These are phyloP conservation scores for Nigrospora osmanthi DNA, from an alignment of 2,329 filamentous ascomycete genomes.

Conservation along the genomic window DNA sequence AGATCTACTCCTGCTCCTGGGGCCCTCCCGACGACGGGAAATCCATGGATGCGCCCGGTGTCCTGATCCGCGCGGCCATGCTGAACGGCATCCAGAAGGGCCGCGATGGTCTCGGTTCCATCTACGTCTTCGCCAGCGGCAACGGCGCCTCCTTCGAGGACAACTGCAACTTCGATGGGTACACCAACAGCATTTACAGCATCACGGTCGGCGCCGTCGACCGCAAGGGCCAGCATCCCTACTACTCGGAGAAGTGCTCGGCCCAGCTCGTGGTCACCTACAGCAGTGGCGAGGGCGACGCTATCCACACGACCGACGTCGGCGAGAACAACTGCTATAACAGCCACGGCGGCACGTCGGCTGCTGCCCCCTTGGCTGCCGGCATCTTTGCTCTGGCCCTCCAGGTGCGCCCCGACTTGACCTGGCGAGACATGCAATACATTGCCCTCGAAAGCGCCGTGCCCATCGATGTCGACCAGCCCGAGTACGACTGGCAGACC, in stretches of 20 bases:
- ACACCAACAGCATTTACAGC: slow-evolving; percentile 99
- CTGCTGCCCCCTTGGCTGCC: slow-evolving; percentile 85
- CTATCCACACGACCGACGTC: slow-evolving; percentile 96
- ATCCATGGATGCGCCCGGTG: slow-evolving; percentile 88
- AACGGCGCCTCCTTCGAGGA: slow-evolving; percentile 84
- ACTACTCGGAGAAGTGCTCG: slow-evolving; percentile 94
- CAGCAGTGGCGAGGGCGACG: slow-evolving; percentile 80
- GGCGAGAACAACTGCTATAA: slow-evolving; percentile 72
- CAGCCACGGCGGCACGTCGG: slow-evolving; percentile 89
- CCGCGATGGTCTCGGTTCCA: slow-evolving; percentile 72
- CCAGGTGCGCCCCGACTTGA: slow-evolving; percentile 75
- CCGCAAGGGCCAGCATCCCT: slow-evolving; percentile 77
- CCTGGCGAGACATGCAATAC: slow-evolving; percentile 93
- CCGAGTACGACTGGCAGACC: slow-evolving; percentile 62
- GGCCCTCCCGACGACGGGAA: slow-evolving; percentile 88
- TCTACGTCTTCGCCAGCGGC: slow-evolving; percentile 94
- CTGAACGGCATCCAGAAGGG: slow-evolving; percentile 87
- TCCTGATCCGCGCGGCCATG: slow-evolving; percentile 85
- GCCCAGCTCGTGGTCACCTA: slow-evolving; percentile 95
- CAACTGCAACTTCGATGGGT: slow-evolving; percentile 99
- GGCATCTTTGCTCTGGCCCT: slow-evolving; percentile 88
- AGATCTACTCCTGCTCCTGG: slow-evolving; percentile 99
- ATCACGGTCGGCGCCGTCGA: slow-evolving; percentile 94
- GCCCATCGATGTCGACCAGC: slow-evolving; percentile 62
- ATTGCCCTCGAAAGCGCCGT: slow-evolving; percentile 79